A percentile compares a stretch with the other conserved stretches of the same genome.
These are phyloP conservation scores for Sporobolomyces roseus DNA, from an alignment of 768 basidiomycete genomes.

Conservation along the genomic window DNA sequence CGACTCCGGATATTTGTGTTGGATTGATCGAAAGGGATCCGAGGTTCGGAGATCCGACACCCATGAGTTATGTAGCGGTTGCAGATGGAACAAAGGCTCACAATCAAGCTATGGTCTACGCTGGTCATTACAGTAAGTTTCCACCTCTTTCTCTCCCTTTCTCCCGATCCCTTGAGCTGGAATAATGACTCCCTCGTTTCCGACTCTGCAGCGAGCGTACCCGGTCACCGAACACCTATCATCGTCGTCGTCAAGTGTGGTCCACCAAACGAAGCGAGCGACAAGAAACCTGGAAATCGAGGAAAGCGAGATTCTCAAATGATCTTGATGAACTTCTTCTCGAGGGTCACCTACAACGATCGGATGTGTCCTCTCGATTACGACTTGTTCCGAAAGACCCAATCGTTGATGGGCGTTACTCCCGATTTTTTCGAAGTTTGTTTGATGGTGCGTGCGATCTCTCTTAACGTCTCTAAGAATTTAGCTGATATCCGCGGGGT, in stretches of 20 bases:
- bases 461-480: too few species aligned
- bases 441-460: slow-evolving; percentile 70
- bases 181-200: slow-evolving; percentile 43
- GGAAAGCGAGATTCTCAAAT: slow-evolving; percentile 98
- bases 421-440: slow-evolving; percentile 97
- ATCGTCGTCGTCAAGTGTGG: slow-evolving; percentile 96
- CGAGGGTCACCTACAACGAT: slow-evolving; percentile 97
- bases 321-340: slow-evolving; percentile 99
- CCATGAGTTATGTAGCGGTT: slow-evolving; percentile 89
- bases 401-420: slow-evolving; percentile 95
- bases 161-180: background rate
- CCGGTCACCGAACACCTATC: slow-evolving; percentile 86
- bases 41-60: slow-evolving; percentile 89
- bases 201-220: slow-evolving; percentile 53
- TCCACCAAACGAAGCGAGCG: slow-evolving; percentile 75
- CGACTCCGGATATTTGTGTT: slow-evolving; percentile 96
- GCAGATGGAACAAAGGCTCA: slow-evolving; percentile 82
- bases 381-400: slow-evolving; percentile 94
- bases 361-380: slow-evolving; percentile 97
- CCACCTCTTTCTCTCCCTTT: background rate
- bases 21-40: slow-evolving; percentile 85
- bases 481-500: background rate
- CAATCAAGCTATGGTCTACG: slow-evolving; percentile 97
- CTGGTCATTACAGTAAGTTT: slow-evolving; percentile 93
- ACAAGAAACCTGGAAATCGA: slow-evolving; percentile 94